Evolutionary conservation across 148 eudicot genomes (phyloP).

Genomic region (Persicaria maculosa): DNA sequence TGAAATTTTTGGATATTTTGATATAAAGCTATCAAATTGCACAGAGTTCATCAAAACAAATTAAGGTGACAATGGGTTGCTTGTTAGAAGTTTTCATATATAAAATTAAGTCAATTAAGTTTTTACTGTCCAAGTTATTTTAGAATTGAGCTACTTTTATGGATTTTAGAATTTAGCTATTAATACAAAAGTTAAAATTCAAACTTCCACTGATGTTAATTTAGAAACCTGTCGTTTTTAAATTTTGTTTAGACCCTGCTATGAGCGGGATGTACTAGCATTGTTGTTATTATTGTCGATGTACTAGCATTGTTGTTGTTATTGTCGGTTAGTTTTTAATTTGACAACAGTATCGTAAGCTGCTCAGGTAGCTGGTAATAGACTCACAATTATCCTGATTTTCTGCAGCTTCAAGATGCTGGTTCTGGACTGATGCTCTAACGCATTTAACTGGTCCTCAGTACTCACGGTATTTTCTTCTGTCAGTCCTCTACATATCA

Average conservation of each 20-base stretch:
- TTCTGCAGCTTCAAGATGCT: conserved; percentile 92
- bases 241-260: too few relatives aligned
- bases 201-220: not conserved
- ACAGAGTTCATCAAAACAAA: too few relatives aligned
- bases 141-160: too few relatives aligned
- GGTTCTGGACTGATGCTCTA: conserved; percentile 98
- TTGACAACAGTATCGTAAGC: not conserved
- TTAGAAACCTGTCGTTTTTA: not conserved
- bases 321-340: not conserved
- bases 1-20: too few relatives aligned
- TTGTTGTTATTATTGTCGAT: too few relatives aligned
- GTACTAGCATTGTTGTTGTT: too few relatives aligned
- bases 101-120: not conserved
- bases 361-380: not conserved
- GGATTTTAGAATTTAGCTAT: not conserved
- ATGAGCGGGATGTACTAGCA: too few relatives aligned
- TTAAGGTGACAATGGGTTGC: not conserved
- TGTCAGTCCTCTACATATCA: conserved; percentile 4
- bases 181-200: not conserved
- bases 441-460: conserved; percentile 95
- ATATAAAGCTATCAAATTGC: too few relatives aligned
- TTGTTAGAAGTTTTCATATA: not conserved
- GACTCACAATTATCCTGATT: not conserved
- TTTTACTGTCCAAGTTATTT: not conserved
- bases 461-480: conserved; percentile 66